phyloP scores from a whole-genome alignment of 2,329 filamentous ascomycete genomes.

The Epichloe aotearoae region DNA sequence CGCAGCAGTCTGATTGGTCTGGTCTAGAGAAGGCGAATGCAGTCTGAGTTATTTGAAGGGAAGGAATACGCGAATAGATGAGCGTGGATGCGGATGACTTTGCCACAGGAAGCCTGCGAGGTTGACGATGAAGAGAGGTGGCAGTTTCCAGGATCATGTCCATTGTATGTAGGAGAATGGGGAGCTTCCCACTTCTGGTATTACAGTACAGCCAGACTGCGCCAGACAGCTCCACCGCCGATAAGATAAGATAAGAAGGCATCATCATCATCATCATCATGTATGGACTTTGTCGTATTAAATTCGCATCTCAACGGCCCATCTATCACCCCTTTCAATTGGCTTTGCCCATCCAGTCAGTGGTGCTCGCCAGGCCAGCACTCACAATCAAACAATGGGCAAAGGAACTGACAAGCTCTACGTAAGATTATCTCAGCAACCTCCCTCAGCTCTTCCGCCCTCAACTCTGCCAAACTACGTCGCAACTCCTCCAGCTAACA shows the following conservation, averaged over 20 bases:
- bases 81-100: not conserved
- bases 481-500: not conserved
- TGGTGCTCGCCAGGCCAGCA: not conserved
- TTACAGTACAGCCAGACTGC: not conserved
- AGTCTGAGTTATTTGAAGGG: not conserved
- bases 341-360: not conserved
- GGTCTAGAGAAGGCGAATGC: not conserved
- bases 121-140: not conserved
- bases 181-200: too few species aligned
- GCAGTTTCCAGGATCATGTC: not conserved
- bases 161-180: not conserved
- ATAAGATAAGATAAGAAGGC: not conserved
- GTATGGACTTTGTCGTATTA: not conserved
- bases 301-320: not conserved
- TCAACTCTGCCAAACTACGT: not conserved
- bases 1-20: not conserved
- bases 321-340: not conserved
- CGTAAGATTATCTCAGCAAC: slow-evolving; percentile 13
- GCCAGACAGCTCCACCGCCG: not conserved
- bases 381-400: slow-evolving; percentile 18
- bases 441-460: not conserved
- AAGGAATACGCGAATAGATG: not conserved
- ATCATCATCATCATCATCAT: too few species aligned
- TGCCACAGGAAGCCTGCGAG: not conserved
- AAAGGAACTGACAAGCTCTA: slow-evolving; percentile 35